Base-by-base conservation (phyloP, 1,284 basidiomycete genomes). In the Termitomyces sp. region DNA sequence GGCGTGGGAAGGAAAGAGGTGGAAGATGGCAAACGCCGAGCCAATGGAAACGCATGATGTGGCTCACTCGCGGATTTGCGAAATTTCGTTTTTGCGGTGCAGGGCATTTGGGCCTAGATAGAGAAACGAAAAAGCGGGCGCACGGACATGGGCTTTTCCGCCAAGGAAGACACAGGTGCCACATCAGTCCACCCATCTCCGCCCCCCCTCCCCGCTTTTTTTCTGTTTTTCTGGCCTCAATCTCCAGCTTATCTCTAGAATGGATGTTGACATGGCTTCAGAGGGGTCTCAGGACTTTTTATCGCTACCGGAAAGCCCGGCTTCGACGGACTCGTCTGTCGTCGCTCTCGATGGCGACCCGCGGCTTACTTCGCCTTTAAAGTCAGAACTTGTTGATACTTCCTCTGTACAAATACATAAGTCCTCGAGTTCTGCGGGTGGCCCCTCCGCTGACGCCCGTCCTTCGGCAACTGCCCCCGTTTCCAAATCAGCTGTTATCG, bases 21-120 rank as follows among this genome's bases (percentile, higher is more conserved):
- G 66, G 69, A 70, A 69, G 68, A 70, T 70, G 70, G 70, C 56
- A 67, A 67, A 60, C 46, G 67, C 70, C 69, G 70, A 62, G 57
- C 70, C 70, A 71, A 71, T 71, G 42, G 61, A 60, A 63, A 54
- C 0, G 50, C 45, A 13, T 9, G 41, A 65, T 63, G 59, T 15
- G 40, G 40, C 53, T 61, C 54, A 58, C 59, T 61, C 66, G 65
- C 64, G 65, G 60, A 54, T 50, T 54, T 36, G 33, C 42, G 33
- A 24, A 50, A 46, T 33, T 42, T 54, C 34, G 50, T 40, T 36
- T 47, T 52, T 50, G 49, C 50, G 45, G 43, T 41, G 45, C 52
- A 56, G 49, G 52, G 36, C 50, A 55, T 40, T 50, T 41, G 19
- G 46, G 19, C 31, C 15, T 15, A 44, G 17, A 44, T 30, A 52